Evolutionary conservation across 2,329 filamentous ascomycete species (phyloP).

Genomic region (Coniochaeta prunicola): DNA sequence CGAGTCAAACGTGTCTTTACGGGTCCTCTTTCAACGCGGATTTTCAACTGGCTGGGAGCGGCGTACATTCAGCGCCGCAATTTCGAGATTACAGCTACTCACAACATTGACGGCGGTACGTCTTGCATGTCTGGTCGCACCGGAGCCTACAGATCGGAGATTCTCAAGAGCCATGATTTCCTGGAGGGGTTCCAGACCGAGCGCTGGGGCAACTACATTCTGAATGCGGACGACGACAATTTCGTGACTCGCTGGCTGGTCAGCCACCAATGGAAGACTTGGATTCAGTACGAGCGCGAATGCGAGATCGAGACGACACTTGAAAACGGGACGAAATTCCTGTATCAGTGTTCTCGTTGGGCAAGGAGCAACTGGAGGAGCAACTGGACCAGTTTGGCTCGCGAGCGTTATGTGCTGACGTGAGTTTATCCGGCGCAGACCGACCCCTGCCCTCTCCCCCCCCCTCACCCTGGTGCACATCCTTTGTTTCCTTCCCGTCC

Average conservation of each 20-base stretch:
- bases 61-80: slow-evolving; percentile 91
- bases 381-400: slow-evolving; percentile 84
- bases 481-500: neutral
- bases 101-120: slow-evolving; percentile 90
- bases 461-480: neutral
- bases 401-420: slow-evolving; percentile 79
- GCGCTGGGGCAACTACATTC: slow-evolving; percentile 78
- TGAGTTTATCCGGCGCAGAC: slow-evolving; percentile 43
- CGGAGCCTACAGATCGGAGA: slow-evolving; percentile 83
- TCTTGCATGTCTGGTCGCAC: slow-evolving; percentile 94
- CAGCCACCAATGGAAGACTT: slow-evolving; percentile 85
- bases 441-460: neutral
- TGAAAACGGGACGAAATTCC: slow-evolving; percentile 79
- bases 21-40: slow-evolving; percentile 49
- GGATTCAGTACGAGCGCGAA: slow-evolving; percentile 87
- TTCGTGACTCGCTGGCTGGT: slow-evolving; percentile 97
- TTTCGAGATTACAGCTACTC: slow-evolving; percentile 93
- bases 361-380: slow-evolving; percentile 96
- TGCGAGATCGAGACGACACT: slow-evolving; percentile 90
- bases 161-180: slow-evolving; percentile 79
- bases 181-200: slow-evolving; percentile 86
- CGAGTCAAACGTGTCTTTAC: slow-evolving; percentile 64
- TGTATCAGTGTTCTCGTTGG: slow-evolving; percentile 92
- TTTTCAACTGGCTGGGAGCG: slow-evolving; percentile 86
- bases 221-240: slow-evolving; percentile 97